Conservation (phyloP, 1,284 basidiomycete genomes). For the Spongiforma sp. region DNA sequence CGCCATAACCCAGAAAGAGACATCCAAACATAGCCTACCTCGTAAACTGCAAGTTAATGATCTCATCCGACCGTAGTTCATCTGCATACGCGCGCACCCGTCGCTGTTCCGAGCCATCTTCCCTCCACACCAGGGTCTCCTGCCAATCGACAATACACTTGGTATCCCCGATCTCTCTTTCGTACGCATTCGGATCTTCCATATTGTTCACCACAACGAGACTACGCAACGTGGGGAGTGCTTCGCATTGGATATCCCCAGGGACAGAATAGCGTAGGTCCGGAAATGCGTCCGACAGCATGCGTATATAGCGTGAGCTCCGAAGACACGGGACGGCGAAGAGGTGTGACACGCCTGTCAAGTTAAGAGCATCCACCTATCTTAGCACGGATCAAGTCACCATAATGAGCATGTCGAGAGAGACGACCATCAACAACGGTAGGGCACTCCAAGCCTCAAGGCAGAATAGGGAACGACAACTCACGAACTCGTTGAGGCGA, state of each 20-base stretch:
- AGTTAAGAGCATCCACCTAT: conserved; percentile 65
- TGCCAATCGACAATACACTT: conserved; percentile 68
- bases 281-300: conserved; percentile 64
- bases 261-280: conserved; percentile 55
- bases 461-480: conserved; percentile 25
- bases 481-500: conserved; percentile 70
- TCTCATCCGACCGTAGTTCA: conserved; percentile 62
- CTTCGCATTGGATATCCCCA: conserved; percentile 63
- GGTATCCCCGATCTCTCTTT: conserved; percentile 48
- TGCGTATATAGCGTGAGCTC: conserved; percentile 62
- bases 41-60: conserved; percentile 85
- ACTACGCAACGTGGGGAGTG: conserved; percentile 67
- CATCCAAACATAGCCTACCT: conserved; percentile 54
- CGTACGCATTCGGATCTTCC: conserved; percentile 43
- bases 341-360: conserved; percentile 73
- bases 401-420: too few species aligned
- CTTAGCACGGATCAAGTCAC: background rate
- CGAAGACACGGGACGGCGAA: conserved; percentile 77
- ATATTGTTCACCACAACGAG: conserved; percentile 74
- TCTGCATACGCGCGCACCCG: conserved; percentile 46
- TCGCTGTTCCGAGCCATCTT: conserved; percentile 48
- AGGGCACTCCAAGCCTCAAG: too few species aligned
- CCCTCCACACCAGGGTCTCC: conserved; percentile 67
- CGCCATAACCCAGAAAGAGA: background rate
- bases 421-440: too few species aligned